Base-by-base conservation (phyloP, 208 protist genomes). In the Trypanosoma melophagium region DNA sequence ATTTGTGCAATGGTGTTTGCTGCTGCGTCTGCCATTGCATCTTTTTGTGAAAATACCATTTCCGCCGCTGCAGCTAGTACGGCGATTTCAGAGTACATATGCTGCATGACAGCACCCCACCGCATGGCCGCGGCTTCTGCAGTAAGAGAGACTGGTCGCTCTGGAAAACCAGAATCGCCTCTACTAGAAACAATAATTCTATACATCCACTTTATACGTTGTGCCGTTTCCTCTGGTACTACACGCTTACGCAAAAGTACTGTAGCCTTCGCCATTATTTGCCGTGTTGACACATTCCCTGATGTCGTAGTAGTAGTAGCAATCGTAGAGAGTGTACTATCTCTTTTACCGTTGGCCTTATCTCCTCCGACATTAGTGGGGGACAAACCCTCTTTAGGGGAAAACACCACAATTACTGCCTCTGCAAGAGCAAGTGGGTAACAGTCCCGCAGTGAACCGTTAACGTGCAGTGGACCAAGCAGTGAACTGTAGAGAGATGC, bases 201-300 rank as follows among this genome's bases (percentile, higher is more conserved):
- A 62, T 80, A 78, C 22, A 84, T 38, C 79, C 79, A 84, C 55
- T 67, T 66, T 2, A 80, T 21, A n/a, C 79, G 65, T 10, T 59
- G 42, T 28, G 31, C 19, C 14, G 64, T 54, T 14, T 45, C n/a
- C 1, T 17, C 54, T 1, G 65, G 22, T 7, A 74, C 55, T 3
- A 45, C 24, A 35, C 66, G 45, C 12, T 84, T 66, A 16, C 58
- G 44, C n/a, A 72, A 51, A 17, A 79, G 21, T 10, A 41, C 28
- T 12, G 42, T 47, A n/a, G 69, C 63, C 17, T 63, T 64, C 45
- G 28, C 66, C 17, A 41, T 21, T 9, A 72, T 72, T 8, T 67
- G 64, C 21, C 78, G 64, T 0, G 41, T 25, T 25, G 77, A 57
- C 1, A 74, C 74, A 47, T 71, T 69, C 9, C 24, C 24, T 17